Conservation (phyloP, 2,329 filamentous ascomycete genomes). For the Fusarium caatingaense region DNA sequence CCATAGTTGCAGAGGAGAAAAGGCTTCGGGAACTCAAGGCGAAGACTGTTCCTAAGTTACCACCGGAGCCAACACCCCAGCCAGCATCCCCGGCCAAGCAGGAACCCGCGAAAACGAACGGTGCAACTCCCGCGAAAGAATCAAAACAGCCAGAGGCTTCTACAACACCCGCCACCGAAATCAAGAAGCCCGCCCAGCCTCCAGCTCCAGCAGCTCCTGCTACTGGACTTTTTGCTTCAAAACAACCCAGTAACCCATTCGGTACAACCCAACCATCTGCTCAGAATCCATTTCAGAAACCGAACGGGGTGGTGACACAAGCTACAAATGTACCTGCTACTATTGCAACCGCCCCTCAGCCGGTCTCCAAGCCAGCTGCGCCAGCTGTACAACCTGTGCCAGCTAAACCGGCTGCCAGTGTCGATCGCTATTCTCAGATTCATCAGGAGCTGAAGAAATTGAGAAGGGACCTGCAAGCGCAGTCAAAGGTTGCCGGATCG, state of each 20-base stretch:
- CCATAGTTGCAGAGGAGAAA: conserved; percentile 60
- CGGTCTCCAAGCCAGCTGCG: conserved; percentile 20
- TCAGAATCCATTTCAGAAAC: conserved; percentile 32
- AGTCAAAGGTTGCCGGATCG: conserved; percentile 59
- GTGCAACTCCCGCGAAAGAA: conserved; percentile 39
- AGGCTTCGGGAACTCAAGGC: conserved; percentile 60
- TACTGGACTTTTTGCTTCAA: conserved; percentile 39
- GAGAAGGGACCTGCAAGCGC: conserved; percentile 71
- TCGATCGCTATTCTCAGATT: conserved; percentile 66
- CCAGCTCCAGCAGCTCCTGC: conserved; percentile 25
- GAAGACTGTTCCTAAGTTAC: conserved; percentile 58
- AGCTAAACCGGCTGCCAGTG: conserved; percentile 14
- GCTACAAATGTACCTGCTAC: conserved; percentile 8
- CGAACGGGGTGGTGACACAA: conserved; percentile 22
- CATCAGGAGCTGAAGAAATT: conserved; percentile 76
- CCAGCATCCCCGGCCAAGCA: conserved; percentile 40
- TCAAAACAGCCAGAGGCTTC: conserved; percentile 36
- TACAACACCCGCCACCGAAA: conserved; percentile 34
- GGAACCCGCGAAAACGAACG: conserved; percentile 34
- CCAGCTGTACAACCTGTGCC: conserved; percentile 25
- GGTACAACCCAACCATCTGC: conserved; percentile 27
- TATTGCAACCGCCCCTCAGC: not conserved
- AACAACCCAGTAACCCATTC: conserved; percentile 43
- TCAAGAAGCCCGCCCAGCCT: conserved; percentile 31
- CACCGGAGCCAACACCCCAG: conserved; percentile 51